phyloP scores from a whole-genome alignment of 805 yeast species.

The Kodamaea leandrae region DNA sequence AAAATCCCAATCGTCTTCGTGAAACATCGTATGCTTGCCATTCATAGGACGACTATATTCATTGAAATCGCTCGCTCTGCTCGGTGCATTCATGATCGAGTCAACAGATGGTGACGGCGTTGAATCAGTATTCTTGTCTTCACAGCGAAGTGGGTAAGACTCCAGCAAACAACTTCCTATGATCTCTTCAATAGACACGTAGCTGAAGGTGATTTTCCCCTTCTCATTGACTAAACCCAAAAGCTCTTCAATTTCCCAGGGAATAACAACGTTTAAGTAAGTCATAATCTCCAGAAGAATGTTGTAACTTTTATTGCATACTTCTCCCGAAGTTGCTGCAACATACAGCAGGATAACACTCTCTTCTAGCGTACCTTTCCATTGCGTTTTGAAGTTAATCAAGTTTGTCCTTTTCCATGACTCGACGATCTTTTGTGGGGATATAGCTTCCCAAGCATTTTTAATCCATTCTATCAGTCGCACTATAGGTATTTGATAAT shows the following conservation, averaged over 20 bases:
- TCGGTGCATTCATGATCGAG: not conserved
- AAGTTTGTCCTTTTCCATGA: slow-evolving; percentile 39
- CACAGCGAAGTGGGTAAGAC: not conserved
- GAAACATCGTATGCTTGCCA: not conserved
- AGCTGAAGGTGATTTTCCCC: slow-evolving; percentile 42
- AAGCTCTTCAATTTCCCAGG: slow-evolving; percentile 58
- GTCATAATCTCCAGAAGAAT: slow-evolving; percentile 45
- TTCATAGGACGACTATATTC: not conserved
- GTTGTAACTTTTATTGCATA: slow-evolving; percentile 33
- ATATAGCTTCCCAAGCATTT: slow-evolving; percentile 50
- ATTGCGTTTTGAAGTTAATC: slow-evolving; percentile 23
- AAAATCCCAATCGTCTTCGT: not conserved
- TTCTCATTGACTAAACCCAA: slow-evolving; percentile 49
- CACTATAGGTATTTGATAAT: slow-evolving; percentile 49
- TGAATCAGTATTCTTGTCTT: not conserved
- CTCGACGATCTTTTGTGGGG: slow-evolving; percentile 28
- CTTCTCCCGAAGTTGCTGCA: slow-evolving; percentile 12
- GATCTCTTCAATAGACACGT: slow-evolving; percentile 58
- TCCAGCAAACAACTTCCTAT: slow-evolving; percentile 60
- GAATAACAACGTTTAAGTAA: slow-evolving; percentile 47
- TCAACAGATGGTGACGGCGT: not conserved
- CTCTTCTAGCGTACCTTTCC: slow-evolving; percentile 23
- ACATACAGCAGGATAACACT: slow-evolving; percentile 11
- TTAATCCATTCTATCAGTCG: slow-evolving; percentile 59
- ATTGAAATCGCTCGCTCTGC: not conserved